Evolutionary conservation across 2,329 filamentous ascomycete species (phyloP).

Genomic region (Sarocladiaceae sp.): DNA sequence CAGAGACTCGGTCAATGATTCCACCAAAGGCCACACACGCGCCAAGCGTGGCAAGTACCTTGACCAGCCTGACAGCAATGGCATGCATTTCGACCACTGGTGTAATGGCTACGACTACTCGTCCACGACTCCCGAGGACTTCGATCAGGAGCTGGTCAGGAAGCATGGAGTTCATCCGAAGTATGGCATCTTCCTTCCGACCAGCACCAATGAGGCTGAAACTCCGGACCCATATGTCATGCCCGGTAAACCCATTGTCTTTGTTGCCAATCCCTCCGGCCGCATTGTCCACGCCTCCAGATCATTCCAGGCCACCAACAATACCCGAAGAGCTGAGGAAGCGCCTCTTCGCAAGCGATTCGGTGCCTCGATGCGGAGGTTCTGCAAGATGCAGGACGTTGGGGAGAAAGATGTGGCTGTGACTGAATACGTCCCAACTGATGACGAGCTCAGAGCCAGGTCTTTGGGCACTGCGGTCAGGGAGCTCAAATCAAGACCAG

Average conservation of each 20-base stretch:
- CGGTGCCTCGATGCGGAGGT: conserved; percentile 27
- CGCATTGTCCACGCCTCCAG: conserved; percentile 46
- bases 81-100: conserved; percentile 51
- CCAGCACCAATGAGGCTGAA: conserved; percentile 41
- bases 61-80: conserved; percentile 48
- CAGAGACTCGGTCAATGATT: conserved; percentile 54
- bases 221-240: conserved; percentile 35
- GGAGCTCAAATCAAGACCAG: conserved; percentile 27
- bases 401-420: conserved; percentile 27
- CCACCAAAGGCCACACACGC: conserved; percentile 47
- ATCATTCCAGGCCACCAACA: conserved; percentile 31
- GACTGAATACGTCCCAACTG: conserved; percentile 27
- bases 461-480: conserved; percentile 31
- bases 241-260: conserved; percentile 44
- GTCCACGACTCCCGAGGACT: conserved; percentile 41
- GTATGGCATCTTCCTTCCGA: conserved; percentile 47
- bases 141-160: conserved; percentile 46
- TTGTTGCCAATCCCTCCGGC: conserved; percentile 42
- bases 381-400: conserved; percentile 33
- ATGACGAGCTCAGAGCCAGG: conserved; percentile 27
- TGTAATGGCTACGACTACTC: conserved; percentile 50
- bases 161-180: conserved; percentile 48
- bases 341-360: conserved; percentile 30
- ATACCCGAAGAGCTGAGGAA: conserved; percentile 28
- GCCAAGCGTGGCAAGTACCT: conserved; percentile 50